phyloP scores from a whole-genome alignment of 2,329 filamentous ascomycete species.

The Exophiala sp. region DNA sequence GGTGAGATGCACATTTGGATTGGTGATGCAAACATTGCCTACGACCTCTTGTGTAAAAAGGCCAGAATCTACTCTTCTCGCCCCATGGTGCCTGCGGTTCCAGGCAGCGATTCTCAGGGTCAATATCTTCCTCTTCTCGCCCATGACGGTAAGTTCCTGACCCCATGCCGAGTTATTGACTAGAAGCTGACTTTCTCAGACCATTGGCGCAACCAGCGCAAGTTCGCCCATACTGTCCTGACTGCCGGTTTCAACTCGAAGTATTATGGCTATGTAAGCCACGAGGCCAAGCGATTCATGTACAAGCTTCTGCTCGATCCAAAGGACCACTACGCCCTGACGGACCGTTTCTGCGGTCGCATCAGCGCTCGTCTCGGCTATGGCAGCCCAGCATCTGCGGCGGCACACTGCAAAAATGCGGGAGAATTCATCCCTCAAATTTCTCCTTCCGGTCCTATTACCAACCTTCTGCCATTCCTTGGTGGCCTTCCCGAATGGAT shows the following conservation, averaged over 20 bases:
- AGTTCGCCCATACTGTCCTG: conserved; percentile 30
- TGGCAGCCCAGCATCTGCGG: conserved; percentile 26
- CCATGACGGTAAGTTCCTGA: conserved; percentile 23
- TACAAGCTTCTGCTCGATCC: conserved; percentile 30
- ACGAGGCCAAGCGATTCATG: conserved; percentile 29
- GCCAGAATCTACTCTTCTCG: conserved; percentile 30
- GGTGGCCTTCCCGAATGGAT: conserved; percentile 29
- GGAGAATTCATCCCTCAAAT: conserved; percentile 31
- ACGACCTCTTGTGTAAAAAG: conserved; percentile 30
- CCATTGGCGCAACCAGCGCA: conserved; percentile 30
- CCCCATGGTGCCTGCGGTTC: conserved; percentile 28
- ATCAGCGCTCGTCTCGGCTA: conserved; percentile 28
- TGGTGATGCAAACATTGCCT: conserved; percentile 26
- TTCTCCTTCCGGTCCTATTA: conserved; percentile 29
- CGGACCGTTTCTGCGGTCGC: conserved; percentile 29
- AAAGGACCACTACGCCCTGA: conserved; percentile 29
- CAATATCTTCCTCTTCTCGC: conserved; percentile 30
- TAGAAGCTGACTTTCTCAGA: conserved; percentile 12
- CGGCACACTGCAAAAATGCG: conserved; percentile 30
- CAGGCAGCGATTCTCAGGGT: conserved; percentile 28
- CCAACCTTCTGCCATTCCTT: conserved; percentile 28
- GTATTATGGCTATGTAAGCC: conserved; percentile 29
- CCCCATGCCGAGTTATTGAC: not conserved
- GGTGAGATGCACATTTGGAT: conserved; percentile 31
- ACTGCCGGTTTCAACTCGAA: conserved; percentile 29